phyloP scores from a whole-genome alignment of 2,329 filamentous ascomycete genomes.

The Xylariaceae sp. region DNA sequence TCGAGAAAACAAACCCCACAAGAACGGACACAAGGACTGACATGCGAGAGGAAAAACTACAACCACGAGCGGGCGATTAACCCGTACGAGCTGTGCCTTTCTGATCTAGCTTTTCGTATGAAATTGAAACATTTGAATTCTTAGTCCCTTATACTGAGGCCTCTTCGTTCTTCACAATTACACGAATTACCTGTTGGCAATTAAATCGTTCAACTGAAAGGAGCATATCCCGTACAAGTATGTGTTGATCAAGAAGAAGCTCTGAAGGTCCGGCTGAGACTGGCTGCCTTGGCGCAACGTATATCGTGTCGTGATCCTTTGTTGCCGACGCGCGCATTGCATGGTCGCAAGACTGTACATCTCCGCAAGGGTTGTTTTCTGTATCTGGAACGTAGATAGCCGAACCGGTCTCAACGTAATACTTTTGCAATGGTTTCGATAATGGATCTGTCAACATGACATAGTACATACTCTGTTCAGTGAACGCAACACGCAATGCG shows the following conservation, averaged over 20 bases:
- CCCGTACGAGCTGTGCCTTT: no score
- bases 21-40: neutral
- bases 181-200: neutral
- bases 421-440: no score
- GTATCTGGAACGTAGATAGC: no score
- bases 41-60: no score
- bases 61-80: no score
- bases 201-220: neutral
- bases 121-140: neutral
- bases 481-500: constrained; percentile 12
- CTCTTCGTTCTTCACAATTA: no score
- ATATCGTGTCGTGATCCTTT: neutral
- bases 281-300: constrained; percentile 10
- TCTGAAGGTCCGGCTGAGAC: constrained; percentile 7
- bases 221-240: constrained; percentile 2
- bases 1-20: neutral
- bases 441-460: no score
- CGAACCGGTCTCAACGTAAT: no score
- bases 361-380: no score
- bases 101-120: neutral
- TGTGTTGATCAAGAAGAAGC: constrained; percentile 13
- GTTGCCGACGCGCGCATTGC: no score
- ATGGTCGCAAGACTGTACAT: no score
- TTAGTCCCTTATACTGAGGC: no score
- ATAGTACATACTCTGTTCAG: neutral